Conservation (phyloP, 129 eudicot genomes). For the Chrysanthemum seticuspe region DNA sequence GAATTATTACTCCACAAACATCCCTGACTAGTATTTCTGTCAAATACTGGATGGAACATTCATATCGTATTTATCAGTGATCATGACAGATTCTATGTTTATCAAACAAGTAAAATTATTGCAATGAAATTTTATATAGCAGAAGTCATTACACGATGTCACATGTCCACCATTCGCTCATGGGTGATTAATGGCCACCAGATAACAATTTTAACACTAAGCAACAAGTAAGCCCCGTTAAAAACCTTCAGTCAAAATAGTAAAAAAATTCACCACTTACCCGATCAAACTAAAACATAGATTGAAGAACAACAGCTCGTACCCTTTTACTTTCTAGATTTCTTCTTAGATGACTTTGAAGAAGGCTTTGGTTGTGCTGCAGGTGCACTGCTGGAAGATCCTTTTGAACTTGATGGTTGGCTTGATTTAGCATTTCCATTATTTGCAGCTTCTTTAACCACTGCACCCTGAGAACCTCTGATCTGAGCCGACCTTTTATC, state of each 20-base stretch:
- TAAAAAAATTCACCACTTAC: not conserved
- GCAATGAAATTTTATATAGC: not conserved
- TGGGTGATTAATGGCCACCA: not conserved
- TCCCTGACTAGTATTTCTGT: not conserved
- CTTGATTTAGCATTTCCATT: constrained; percentile 44
- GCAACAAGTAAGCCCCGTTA: not conserved
- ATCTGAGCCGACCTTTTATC: constrained; percentile 83
- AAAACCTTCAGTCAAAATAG: not conserved
- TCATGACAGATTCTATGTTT: not conserved
- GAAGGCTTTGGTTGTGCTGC: constrained; percentile 61
- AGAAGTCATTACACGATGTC: not conserved
- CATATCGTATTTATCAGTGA: not conserved
- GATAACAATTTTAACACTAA: constrained; percentile 4
- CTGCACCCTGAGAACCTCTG: constrained; percentile 96
- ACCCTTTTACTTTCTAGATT: constrained; percentile 65
- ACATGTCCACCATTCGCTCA: not conserved
- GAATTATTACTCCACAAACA: not conserved
- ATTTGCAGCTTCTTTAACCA: constrained; percentile 54
- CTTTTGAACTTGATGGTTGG: constrained; percentile 52
- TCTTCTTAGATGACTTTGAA: constrained; percentile 74
- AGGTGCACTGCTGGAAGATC: constrained; percentile 45
- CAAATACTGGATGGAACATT: not conserved
- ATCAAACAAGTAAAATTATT: not conserved
- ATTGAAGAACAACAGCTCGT: not conserved
- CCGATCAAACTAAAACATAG: not conserved